A percentile compares a stretch with the other conserved stretches of the same genome.
phyloP scores from a whole-genome alignment of 1,284 basidiomycete species.

The Puccinia brachypodii region DNA sequence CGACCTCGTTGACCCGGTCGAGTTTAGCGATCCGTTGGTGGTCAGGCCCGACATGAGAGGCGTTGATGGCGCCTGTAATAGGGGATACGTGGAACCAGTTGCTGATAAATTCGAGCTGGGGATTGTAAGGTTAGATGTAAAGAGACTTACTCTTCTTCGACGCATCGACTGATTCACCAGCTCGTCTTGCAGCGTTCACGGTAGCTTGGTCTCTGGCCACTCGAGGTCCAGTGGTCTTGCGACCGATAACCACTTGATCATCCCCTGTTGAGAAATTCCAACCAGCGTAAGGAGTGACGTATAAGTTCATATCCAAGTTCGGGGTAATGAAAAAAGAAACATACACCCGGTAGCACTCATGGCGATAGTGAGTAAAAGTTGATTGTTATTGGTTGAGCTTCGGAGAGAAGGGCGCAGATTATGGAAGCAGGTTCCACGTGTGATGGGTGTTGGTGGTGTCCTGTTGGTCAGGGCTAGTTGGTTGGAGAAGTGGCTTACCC shows the following conservation, averaged over 20 bases:
- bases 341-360: constrained; percentile 1
- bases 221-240: constrained; percentile 6
- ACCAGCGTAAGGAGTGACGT: neutral
- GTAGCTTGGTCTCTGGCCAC: constrained; percentile 27
- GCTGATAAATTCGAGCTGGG: neutral
- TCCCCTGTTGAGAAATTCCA: constrained; percentile 13
- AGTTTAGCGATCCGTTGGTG: constrained; percentile 44
- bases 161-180: constrained; percentile 25
- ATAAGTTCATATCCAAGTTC: neutral
- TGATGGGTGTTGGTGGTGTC: too few relatives aligned
- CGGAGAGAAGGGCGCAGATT: too few relatives aligned
- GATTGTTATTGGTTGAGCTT: too few relatives aligned
- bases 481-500: neutral
- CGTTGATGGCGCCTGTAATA: constrained; percentile 19
- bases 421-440: too few relatives aligned
- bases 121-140: neutral
- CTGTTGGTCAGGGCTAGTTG: too few relatives aligned
- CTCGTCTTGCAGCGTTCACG: constrained; percentile 36
- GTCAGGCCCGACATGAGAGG: constrained; percentile 32
- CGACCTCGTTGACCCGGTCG: constrained; percentile 35
- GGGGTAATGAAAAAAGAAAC: neutral
- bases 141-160: constrained; percentile 19
- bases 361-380: neutral
- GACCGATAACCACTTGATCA: constrained; percentile 40
- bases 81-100: neutral